Conservation (phyloP, 2,329 filamentous ascomycete species). For the Diaporthe destruens region DNA sequence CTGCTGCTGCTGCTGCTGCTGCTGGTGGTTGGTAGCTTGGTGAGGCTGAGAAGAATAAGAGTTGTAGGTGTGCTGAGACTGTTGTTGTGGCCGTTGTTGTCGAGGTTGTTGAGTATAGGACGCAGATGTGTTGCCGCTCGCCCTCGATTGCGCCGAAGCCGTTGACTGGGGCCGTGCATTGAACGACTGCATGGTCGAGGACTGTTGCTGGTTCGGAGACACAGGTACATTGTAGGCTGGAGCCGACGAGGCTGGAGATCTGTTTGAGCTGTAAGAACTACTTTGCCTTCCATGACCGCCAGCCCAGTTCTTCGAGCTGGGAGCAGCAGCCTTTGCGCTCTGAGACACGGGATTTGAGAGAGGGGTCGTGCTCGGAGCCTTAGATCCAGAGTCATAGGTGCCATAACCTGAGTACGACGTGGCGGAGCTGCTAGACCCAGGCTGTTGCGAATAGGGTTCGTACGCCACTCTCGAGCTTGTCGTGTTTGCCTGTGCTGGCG, state of each 20-base stretch:
- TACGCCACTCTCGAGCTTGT: constrained; percentile 46
- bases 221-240: constrained; percentile 44
- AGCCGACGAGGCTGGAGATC: constrained; percentile 44
- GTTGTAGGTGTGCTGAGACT: constrained; percentile 46
- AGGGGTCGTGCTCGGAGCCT: constrained; percentile 42
- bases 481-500: constrained; percentile 40
- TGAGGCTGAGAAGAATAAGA: constrained; percentile 48
- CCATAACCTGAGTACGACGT: constrained; percentile 46
- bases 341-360: constrained; percentile 45
- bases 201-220: constrained; percentile 42
- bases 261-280: constrained; percentile 49
- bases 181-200: constrained; percentile 43
- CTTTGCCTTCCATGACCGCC: constrained; percentile 46
- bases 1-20: too few relatives aligned
- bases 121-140: constrained; percentile 43
- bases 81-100: constrained; percentile 46
- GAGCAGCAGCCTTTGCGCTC: constrained; percentile 44
- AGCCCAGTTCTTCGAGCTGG: constrained; percentile 46
- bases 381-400: constrained; percentile 44
- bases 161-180: constrained; percentile 47
- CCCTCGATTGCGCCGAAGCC: constrained; percentile 43
- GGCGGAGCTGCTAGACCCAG: constrained; percentile 33
- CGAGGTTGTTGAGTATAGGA: constrained; percentile 43
- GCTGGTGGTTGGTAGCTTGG: constrained; percentile 41
- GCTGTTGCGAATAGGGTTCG: constrained; percentile 52